phyloP scores from a whole-genome alignment of 225 moss, liverwort and hornwort genomes.

The Lunularia cruciata region DNA sequence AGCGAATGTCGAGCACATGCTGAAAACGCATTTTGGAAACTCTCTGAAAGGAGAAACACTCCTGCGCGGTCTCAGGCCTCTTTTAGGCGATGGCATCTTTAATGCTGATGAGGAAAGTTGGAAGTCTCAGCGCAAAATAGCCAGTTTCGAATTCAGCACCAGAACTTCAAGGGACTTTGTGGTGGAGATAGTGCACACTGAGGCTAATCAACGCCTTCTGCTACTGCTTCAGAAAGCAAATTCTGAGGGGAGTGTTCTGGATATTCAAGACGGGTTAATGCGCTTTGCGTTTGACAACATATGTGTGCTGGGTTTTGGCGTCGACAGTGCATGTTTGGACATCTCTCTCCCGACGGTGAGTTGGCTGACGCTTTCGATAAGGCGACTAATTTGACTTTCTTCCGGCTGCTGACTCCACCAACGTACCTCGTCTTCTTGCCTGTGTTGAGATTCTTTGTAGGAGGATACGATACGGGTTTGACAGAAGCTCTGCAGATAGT shows the following conservation, averaged over 20 bases:
- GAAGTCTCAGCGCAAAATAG: conserved; percentile 49
- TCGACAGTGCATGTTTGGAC: conserved; percentile 63
- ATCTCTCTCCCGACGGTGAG: conserved; percentile 41
- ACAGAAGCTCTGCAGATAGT: conserved; percentile 28
- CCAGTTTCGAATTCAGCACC: conserved; percentile 44
- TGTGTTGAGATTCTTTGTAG: conserved; percentile 12
- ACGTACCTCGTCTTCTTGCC: not conserved
- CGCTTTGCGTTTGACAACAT: conserved; percentile 52
- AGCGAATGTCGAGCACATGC: conserved; percentile 56
- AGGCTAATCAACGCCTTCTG: conserved; percentile 45
- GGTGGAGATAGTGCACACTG: conserved; percentile 32
- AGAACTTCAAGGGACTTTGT: conserved; percentile 32
- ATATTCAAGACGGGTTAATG: conserved; percentile 50
- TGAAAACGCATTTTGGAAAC: conserved; percentile 48
- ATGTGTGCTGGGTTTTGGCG: conserved; percentile 67
- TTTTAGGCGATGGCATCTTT: conserved; percentile 53
- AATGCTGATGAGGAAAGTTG: conserved; percentile 44
- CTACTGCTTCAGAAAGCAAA: conserved; percentile 36
- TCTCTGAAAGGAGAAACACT: conserved; percentile 17
- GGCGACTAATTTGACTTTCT: conserved; percentile 17
- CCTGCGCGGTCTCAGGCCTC: not conserved
- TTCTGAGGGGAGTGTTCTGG: not conserved
- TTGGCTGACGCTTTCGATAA: conserved; percentile 37
- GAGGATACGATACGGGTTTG: conserved; percentile 45
- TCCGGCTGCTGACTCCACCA: conserved; percentile 1